Conservation (phyloP, 495 filamentous ascomycete species). For the Penicillium simplicissimum region DNA sequence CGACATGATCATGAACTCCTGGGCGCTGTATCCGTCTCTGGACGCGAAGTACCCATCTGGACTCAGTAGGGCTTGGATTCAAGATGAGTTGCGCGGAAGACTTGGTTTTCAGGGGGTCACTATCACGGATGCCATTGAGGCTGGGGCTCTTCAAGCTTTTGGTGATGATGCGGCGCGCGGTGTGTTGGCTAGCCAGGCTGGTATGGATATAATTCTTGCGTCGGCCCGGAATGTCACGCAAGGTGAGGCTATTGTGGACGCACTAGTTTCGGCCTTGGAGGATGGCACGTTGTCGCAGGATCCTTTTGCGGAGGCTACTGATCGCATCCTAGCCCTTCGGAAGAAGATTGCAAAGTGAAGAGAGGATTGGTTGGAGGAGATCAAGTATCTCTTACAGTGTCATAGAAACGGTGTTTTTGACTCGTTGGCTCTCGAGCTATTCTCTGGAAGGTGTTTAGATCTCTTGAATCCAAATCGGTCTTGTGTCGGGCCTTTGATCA, state of each 20-base stretch:
- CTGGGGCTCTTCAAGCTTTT: slow-evolving; percentile 31
- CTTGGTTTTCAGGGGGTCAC: slow-evolving; percentile 37
- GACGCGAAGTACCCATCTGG: slow-evolving; percentile 33
- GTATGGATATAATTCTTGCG: slow-evolving; percentile 38
- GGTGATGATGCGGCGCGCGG: slow-evolving; percentile 26
- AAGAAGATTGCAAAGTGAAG: slow-evolving; percentile 14
- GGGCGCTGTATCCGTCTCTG: slow-evolving; percentile 37
- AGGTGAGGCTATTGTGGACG: slow-evolving; percentile 28
- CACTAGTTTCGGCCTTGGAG: slow-evolving; percentile 26
- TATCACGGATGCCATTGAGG: slow-evolving; percentile 40
- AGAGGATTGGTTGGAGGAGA: background rate
- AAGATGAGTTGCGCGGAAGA: slow-evolving; percentile 30
- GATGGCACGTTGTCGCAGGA: slow-evolving; percentile 19
- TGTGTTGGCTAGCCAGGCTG: slow-evolving; percentile 30
- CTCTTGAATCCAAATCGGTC: no score
- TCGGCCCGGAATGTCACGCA: slow-evolving; percentile 32
- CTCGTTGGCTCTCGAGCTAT: background rate
- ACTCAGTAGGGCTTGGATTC: slow-evolving; percentile 32
- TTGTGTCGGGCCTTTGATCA: no score
- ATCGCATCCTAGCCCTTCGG: slow-evolving; percentile 27
- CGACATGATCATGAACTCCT: slow-evolving; percentile 40
- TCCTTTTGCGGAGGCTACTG: slow-evolving; percentile 21
- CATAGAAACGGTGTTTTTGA: background rate
- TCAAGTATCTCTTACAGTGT: background rate
- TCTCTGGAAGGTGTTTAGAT: no score